phyloP scores from a whole-genome alignment of 345 rosid species.

The Moringa oleifera region DNA sequence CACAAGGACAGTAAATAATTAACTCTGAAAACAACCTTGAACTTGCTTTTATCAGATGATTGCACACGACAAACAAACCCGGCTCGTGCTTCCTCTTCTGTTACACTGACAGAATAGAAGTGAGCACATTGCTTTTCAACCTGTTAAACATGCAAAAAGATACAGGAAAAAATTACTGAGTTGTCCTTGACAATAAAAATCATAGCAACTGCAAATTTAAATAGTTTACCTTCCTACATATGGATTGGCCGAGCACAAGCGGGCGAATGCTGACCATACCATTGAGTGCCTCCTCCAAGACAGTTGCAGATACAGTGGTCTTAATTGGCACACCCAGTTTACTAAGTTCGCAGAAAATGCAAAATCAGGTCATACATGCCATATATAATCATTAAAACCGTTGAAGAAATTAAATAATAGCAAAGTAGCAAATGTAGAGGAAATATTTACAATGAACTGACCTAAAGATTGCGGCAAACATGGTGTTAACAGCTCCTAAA shows the following conservation, averaged over 20 bases:
- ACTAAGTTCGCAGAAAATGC: constrained; percentile 33
- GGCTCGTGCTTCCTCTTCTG: constrained; percentile 86
- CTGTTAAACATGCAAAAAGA: constrained; percentile 40
- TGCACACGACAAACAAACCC: constrained; percentile 91
- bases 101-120: constrained; percentile 79
- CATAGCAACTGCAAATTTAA: constrained; percentile 1
- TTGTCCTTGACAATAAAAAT: too few species aligned
- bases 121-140: constrained; percentile 99
- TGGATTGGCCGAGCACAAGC: constrained; percentile 56
- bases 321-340: constrained; percentile 99
- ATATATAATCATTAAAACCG: neutral
- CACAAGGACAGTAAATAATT: constrained; percentile 1
- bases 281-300: constrained; percentile 95
- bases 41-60: constrained; percentile 95
- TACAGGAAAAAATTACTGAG: constrained; percentile 3
- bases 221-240: constrained; percentile 63
- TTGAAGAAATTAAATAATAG: neutral
- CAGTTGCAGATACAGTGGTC: constrained; percentile 92
- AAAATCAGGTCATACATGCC: constrained; percentile 5
- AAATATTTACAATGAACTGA: constrained; percentile 17
- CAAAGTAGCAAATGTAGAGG: neutral
- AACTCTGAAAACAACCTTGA: constrained; percentile 56
- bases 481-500: constrained; percentile 73
- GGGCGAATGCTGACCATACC: constrained; percentile 64
- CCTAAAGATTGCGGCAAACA: constrained; percentile 88